Evolutionary conservation across 192 early-diverging fungal species (phyloP).

Genomic region (Obelidium mucronatum): DNA sequence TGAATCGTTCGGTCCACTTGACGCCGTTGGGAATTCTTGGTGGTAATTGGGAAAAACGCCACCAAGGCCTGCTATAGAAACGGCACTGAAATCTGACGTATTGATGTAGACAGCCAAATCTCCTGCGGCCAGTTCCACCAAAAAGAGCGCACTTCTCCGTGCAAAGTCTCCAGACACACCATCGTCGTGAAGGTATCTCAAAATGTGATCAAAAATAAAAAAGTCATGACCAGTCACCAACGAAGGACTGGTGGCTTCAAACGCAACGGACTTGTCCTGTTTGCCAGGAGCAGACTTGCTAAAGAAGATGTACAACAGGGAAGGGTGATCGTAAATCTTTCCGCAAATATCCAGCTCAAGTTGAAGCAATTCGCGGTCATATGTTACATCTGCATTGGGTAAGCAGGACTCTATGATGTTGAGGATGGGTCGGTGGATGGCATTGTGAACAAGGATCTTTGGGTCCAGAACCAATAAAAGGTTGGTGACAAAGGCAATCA

Average conservation of each 20-base stretch:
- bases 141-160: slow-evolving; percentile 81
- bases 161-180: slow-evolving; percentile 82
- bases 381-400: too few relatives aligned
- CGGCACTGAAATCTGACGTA: slow-evolving; percentile 81
- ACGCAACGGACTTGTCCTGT: slow-evolving; percentile 20
- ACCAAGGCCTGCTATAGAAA: slow-evolving; percentile 84
- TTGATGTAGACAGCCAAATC: slow-evolving; percentile 85
- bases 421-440: slow-evolving; percentile 86
- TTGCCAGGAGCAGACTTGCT: slow-evolving; percentile 44
- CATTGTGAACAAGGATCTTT: slow-evolving; percentile 88
- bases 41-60: slow-evolving; percentile 90
- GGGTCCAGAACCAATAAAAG: slow-evolving; percentile 89
- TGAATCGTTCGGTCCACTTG: slow-evolving; percentile 30
- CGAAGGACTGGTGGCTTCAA: slow-evolving; percentile 11
- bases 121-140: slow-evolving; percentile 77
- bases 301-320: slow-evolving; percentile 80
- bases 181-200: slow-evolving; percentile 89
- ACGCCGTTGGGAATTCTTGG: slow-evolving; percentile 46
- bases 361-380: slow-evolving; percentile 50
- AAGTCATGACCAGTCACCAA: slow-evolving; percentile 69
- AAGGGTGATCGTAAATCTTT: slow-evolving; percentile 81
- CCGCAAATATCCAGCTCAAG: slow-evolving; percentile 80
- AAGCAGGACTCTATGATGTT: slow-evolving; percentile 79
- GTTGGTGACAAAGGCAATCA: slow-evolving; percentile 77
- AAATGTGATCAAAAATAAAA: slow-evolving; percentile 86